These are phyloP conservation scores for Mucor plumbeus DNA, from an alignment of 371 early-diverging fungal genomes.

Conservation along the genomic window DNA sequence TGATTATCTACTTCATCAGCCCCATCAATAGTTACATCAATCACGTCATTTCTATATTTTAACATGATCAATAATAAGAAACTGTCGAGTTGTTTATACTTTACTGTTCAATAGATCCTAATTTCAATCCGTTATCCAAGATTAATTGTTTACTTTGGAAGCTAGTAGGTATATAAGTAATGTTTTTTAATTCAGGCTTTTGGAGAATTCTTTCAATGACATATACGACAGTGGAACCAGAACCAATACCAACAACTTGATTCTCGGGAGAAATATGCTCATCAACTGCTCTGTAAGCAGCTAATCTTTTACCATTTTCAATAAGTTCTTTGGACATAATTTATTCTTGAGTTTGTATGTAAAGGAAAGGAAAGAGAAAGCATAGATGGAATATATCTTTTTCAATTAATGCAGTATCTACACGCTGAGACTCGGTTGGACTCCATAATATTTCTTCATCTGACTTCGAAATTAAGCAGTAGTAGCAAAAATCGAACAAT, in stretches of 20 bases:
- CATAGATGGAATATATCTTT: background rate
- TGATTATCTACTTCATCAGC: constrained; percentile 88
- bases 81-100: background rate
- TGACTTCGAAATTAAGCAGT: too few relatives aligned
- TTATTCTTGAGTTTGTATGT: background rate
- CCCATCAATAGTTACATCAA: constrained; percentile 93
- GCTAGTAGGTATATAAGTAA: constrained; percentile 86
- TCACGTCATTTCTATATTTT: constrained; percentile 43
- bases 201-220: constrained; percentile 80
- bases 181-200: constrained; percentile 61
- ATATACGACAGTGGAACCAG: constrained; percentile 90
- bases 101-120: constrained; percentile 68
- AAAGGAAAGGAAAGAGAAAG: background rate
- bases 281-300: constrained; percentile 84
- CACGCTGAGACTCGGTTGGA: too few relatives aligned
- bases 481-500: too few relatives aligned
- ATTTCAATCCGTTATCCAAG: constrained; percentile 65
- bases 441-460: too few relatives aligned
- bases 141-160: constrained; percentile 87
- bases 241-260: constrained; percentile 86
- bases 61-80: background rate
- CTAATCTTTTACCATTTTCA: constrained; percentile 74
- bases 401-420: background rate
- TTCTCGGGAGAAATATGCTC: constrained; percentile 68
- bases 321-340: constrained; percentile 3